These are phyloP conservation scores for Thalassiosira pacifica DNA, from an alignment of 352 stramenopile genomes.

Conservation along the genomic window DNA sequence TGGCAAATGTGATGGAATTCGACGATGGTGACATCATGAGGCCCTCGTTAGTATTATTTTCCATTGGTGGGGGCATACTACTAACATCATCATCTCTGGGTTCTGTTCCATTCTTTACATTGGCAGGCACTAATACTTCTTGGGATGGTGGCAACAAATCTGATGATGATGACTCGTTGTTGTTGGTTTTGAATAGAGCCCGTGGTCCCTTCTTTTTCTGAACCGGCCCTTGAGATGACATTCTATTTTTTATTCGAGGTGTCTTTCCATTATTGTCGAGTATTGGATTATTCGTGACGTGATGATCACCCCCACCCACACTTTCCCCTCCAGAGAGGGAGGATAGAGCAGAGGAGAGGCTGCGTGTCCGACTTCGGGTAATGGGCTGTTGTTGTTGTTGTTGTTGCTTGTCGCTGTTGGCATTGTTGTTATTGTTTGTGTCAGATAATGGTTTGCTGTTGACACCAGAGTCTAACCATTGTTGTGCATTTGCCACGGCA, in stretches of 20 bases:
- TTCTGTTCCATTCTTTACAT: not conserved
- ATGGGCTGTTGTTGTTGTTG: constrained; percentile 13
- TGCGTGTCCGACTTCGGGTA: constrained; percentile 42
- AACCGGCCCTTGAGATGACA: constrained; percentile 43
- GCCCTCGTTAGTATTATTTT: not conserved
- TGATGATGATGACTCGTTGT: no score
- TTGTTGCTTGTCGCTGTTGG: not conserved
- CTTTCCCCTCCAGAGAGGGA: constrained; percentile 46
- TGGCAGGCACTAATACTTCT: not conserved
- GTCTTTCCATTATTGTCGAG: constrained; percentile 51
- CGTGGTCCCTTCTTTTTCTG: constrained; percentile 35
- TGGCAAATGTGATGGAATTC: constrained; percentile 11
- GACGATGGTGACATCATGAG: constrained; percentile 1
- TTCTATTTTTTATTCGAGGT: constrained; percentile 41
- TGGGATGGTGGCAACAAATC: no score
- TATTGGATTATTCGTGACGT: not conserved
- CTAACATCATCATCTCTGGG: constrained; percentile 21
- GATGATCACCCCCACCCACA: not conserved
- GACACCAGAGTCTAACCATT: no score
- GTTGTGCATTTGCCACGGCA: no score
- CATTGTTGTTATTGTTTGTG: not conserved
- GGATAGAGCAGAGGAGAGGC: constrained; percentile 49
- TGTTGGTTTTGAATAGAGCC: constrained; percentile 9
- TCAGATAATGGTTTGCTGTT: no score
- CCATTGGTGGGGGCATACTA: constrained; percentile 4